Evolutionary conservation across 2,329 filamentous ascomycete species (phyloP).

Genomic region (Fusarium nelsonii): DNA sequence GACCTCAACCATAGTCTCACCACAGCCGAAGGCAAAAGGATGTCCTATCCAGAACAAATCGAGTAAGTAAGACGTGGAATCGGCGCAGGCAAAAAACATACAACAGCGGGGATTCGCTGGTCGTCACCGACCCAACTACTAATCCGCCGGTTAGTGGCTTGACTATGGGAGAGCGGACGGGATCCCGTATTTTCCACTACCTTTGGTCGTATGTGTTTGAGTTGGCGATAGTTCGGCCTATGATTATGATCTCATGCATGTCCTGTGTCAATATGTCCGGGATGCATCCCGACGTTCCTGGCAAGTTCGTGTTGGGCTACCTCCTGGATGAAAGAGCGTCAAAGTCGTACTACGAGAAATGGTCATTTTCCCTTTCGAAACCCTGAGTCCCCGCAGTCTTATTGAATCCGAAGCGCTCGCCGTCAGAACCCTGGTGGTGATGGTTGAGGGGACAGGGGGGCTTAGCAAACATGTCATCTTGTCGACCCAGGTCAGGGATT

Average conservation of each 20-base stretch:
- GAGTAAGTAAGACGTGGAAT: not conserved
- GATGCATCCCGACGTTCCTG: slow-evolving; percentile 21
- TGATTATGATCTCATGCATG: not conserved
- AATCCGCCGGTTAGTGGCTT: slow-evolving; percentile 39
- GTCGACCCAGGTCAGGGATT: slow-evolving; percentile 4
- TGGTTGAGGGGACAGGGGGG: slow-evolving; percentile 1
- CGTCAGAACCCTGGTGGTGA: not conserved
- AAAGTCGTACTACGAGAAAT: not conserved
- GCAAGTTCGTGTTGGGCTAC: not conserved
- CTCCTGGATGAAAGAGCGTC: not conserved
- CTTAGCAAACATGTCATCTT: slow-evolving; percentile 6
- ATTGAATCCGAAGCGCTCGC: slow-evolving; percentile 3
- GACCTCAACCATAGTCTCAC: not conserved
- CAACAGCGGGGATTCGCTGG: slow-evolving; percentile 43
- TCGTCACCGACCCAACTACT: slow-evolving; percentile 41
- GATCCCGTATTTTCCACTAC: slow-evolving; percentile 43
- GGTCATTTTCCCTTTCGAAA: not conserved
- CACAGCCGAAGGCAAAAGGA: slow-evolving; percentile 1
- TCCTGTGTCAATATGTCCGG: slow-evolving; percentile 2
- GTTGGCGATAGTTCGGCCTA: not conserved
- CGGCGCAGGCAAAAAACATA: slow-evolving; percentile 29
- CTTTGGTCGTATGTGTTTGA: slow-evolving; percentile 38
- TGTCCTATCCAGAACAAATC: not conserved
- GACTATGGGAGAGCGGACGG: slow-evolving; percentile 40
- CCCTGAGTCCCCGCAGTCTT: not conserved